Percentiles rank a stretch among this genome's conserved stretches.
phyloP scores from a whole-genome alignment of 2,329 filamentous ascomycete genomes.

The Oidium heveae region DNA sequence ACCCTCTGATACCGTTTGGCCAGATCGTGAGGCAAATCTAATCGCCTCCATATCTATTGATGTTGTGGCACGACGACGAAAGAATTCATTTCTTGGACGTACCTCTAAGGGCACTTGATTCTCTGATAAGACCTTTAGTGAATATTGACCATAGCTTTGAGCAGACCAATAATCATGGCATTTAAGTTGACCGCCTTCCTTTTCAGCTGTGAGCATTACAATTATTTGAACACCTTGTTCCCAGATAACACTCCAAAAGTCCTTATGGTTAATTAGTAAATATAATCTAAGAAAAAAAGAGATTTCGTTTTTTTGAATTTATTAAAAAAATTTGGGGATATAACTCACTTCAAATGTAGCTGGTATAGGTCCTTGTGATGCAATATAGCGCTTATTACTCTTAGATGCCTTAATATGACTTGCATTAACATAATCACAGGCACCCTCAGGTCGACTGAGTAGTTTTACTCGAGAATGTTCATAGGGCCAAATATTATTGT shows the following conservation, averaged over 20 bases:
- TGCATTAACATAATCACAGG: slow-evolving; percentile 88
- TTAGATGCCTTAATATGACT: slow-evolving; percentile 58
- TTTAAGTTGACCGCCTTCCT: slow-evolving; percentile 80
- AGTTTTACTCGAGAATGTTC: slow-evolving; percentile 77
- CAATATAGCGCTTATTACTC: slow-evolving; percentile 84
- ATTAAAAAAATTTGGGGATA: too few relatives aligned
- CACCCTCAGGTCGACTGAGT: slow-evolving; percentile 35
- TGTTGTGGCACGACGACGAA: slow-evolving; percentile 28
- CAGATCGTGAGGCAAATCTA: not conserved
- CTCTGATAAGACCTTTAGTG: slow-evolving; percentile 55
- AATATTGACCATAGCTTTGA: slow-evolving; percentile 52
- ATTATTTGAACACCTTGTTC: slow-evolving; percentile 87
- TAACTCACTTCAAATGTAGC: slow-evolving; percentile 64
- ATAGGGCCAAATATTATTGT: slow-evolving; percentile 94
- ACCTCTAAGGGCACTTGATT: slow-evolving; percentile 54
- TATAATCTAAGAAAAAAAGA: not conserved
- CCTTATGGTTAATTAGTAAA: slow-evolving; percentile 23
- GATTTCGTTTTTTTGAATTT: not conserved
- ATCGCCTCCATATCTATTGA: slow-evolving; percentile 18
- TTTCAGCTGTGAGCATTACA: slow-evolving; percentile 87
- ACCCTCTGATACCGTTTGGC: slow-evolving; percentile 22
- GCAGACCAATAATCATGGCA: slow-evolving; percentile 84
- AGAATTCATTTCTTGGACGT: slow-evolving; percentile 20
- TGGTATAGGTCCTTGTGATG: slow-evolving; percentile 78
- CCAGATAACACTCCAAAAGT: slow-evolving; percentile 97